Percentiles rank a stretch among this genome's conserved stretches.
Evolutionary conservation across 495 filamentous ascomycete species (phyloP).

Genomic region (Xylaria telfairii): DNA sequence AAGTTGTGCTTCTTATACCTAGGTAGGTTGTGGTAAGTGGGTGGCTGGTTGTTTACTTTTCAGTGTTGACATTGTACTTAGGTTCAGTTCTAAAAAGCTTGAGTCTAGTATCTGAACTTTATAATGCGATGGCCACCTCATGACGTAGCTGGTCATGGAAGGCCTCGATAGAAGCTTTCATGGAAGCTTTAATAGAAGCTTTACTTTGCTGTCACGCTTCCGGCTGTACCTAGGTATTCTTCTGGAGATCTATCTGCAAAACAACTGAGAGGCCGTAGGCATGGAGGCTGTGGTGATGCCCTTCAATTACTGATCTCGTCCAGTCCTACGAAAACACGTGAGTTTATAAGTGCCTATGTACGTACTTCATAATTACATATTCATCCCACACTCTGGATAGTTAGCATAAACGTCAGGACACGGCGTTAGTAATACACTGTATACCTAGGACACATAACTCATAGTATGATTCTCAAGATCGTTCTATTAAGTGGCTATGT

Average conservation of each 20-base stretch:
- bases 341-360: neutral
- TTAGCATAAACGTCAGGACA: too few relatives aligned
- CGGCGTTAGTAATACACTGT: too few relatives aligned
- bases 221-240: neutral
- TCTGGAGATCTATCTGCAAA: neutral
- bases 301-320: neutral
- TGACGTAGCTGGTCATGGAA: too few relatives aligned
- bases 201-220: neutral
- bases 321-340: neutral
- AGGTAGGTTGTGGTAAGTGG: neutral
- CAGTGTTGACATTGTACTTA: neutral
- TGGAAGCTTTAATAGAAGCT: neutral
- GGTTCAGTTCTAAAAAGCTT: neutral
- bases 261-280: neutral
- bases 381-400: neutral
- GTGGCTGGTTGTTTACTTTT: neutral
- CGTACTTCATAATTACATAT: neutral
- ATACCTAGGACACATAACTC: too few relatives aligned
- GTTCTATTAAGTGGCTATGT: too few relatives aligned
- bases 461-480: too few relatives aligned
- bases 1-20: neutral
- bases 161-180: too few relatives aligned
- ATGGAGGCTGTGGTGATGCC: neutral
- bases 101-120: neutral
- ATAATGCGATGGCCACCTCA: neutral